phyloP scores from a whole-genome alignment of 2,329 filamentous ascomycete species.

The Penicillium verrucosum region DNA sequence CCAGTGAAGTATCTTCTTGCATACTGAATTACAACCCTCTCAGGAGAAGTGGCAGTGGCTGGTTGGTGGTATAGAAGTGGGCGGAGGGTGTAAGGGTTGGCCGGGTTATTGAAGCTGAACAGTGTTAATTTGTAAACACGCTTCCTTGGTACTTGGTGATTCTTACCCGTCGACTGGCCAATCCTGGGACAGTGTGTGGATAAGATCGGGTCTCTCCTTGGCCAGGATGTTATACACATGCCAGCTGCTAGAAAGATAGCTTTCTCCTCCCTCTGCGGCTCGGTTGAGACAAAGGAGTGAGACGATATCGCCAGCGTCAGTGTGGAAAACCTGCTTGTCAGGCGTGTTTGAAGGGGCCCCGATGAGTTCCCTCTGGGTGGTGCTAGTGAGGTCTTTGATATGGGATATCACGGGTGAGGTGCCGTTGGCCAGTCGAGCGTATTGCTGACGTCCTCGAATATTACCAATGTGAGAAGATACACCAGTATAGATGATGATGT shows the following conservation, averaged over 20 bases:
- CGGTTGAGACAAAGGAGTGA: conserved; percentile 48
- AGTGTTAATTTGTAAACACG: conserved; percentile 2
- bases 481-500: conserved; percentile 42
- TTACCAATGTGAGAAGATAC: conserved; percentile 43
- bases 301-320: conserved; percentile 54
- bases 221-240: conserved; percentile 56
- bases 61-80: conserved; percentile 52
- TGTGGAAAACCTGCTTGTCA: conserved; percentile 52
- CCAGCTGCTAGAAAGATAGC: conserved; percentile 53
- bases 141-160: background rate
- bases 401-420: conserved; percentile 53
- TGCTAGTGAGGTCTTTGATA: conserved; percentile 57
- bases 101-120: conserved; percentile 51
- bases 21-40: conserved; percentile 60
- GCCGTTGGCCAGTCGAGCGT: conserved; percentile 21
- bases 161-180: conserved; percentile 50
- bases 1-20: conserved; percentile 58
- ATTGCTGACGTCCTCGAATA: conserved; percentile 43
- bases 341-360: conserved; percentile 23
- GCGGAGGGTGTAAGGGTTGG: conserved; percentile 47
- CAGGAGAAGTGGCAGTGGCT: conserved; percentile 44
- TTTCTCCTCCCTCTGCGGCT: conserved; percentile 51
- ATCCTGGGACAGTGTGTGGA: conserved; percentile 48
- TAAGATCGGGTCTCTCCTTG: conserved; percentile 51
- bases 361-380: conserved; percentile 11